Evolutionary conservation across 495 filamentous ascomycete genomes (phyloP).

Genomic region (Jackrogersella minutella): DNA sequence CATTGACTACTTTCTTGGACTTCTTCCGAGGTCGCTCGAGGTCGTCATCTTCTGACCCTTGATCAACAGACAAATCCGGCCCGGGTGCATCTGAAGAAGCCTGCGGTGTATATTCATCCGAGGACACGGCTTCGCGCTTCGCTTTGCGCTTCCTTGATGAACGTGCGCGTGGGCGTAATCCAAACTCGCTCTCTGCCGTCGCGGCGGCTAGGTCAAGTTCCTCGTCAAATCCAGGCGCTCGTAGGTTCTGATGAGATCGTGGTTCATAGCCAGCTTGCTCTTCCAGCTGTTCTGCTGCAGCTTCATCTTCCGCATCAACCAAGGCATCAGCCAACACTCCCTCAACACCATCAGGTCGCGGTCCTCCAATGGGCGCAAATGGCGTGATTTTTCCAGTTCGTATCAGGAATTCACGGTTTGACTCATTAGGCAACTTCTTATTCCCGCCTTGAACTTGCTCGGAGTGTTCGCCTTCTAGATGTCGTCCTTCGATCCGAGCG

Average conservation of each 20-base stretch:
- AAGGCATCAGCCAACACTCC: slow-evolving; percentile 75
- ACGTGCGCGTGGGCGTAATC: slow-evolving; percentile 56
- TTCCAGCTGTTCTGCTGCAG: slow-evolving; percentile 58
- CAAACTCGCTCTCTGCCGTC: slow-evolving; percentile 58
- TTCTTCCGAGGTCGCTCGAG: slow-evolving; percentile 45
- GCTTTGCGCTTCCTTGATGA: slow-evolving; percentile 57
- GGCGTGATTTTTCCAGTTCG: slow-evolving; percentile 97
- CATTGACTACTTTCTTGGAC: slow-evolving; percentile 52
- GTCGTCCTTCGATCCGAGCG: slow-evolving; percentile 76
- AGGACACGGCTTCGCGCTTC: slow-evolving; percentile 47
- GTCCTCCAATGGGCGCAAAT: slow-evolving; percentile 75
- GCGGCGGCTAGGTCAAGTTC: slow-evolving; percentile 42
- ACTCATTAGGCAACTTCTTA: slow-evolving; percentile 75
- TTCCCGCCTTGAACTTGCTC: slow-evolving; percentile 50
- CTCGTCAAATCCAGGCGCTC: slow-evolving; percentile 78
- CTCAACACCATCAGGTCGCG: slow-evolving; percentile 60
- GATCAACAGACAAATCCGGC: slow-evolving; percentile 41
- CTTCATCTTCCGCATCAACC: slow-evolving; percentile 73
- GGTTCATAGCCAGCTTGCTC: slow-evolving; percentile 65
- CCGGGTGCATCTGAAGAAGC: slow-evolving; percentile 43
- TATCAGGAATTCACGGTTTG: slow-evolving; percentile 86
- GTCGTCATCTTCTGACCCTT: slow-evolving; percentile 51
- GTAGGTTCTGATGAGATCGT: slow-evolving; percentile 81
- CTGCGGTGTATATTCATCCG: slow-evolving; percentile 54
- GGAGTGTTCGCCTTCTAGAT: slow-evolving; percentile 57